Evolutionary conservation across 495 filamentous ascomycete genomes (phyloP), one percentile per base, ranked within the genome.

Genomic region (Bacidia gigantensis): DNA sequence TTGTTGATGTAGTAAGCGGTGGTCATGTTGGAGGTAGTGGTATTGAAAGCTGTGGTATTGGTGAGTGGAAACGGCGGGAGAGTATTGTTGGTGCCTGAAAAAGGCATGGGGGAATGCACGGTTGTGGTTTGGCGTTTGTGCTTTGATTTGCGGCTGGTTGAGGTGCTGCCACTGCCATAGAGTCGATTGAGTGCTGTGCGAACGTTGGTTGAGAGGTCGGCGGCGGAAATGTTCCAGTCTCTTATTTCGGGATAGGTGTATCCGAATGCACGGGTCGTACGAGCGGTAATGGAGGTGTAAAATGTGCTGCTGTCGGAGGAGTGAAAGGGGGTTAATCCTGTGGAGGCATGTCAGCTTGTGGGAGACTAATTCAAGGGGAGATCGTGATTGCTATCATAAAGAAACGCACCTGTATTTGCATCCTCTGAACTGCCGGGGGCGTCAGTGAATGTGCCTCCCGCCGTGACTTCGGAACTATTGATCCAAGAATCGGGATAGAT

Each of bases 401-500:
- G 41, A 22, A 17, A 22, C 41, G 14, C 41, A 44, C 41, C 9
- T 9, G 41, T 65, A 40, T 65, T 59, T 18, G 45, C 45, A 53
- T 67, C 60, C 42, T 63, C 56, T 9, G 56, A 61, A 18, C 68
- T 58, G 2, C 73, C 73, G 12, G 61, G 60, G 11, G 64, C 55
- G 1, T 64, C 71, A 0, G 74, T 79, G 58, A 75, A 84, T 0
- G 78, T 80, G 20, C 66, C 63, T 10, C 5, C 38, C 18, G 69
- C 60, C 3, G 76, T 70, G 2, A 62, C 39, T 22, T 72, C 60
- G 7, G 81, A 70, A 11, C 65, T 61, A 2, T 86, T 71, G 53
- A 72, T 79, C 20, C 3, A 38, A 46, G 70, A 67, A 2, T 76
- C 58, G 2, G 81, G 81, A 53, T 87, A 72, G 11, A 85, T 57